Evolutionary conservation across 192 early-diverging fungal genomes (phyloP).

Genomic region (Dissophora ornata): DNA sequence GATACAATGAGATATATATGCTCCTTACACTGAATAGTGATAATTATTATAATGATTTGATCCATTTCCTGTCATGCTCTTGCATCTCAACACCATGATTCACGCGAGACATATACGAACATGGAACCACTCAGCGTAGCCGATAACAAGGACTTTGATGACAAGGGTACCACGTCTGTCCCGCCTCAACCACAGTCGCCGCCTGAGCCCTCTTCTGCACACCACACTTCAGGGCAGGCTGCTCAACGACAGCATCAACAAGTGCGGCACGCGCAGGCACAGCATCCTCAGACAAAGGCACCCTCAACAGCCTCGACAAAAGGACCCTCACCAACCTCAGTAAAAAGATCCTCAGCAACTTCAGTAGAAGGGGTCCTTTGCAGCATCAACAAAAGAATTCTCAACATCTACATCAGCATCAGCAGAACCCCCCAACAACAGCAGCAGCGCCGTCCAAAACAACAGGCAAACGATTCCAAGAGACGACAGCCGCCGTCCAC

Average conservation of each 20-base stretch:
- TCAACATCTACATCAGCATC: not conserved
- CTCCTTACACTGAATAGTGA: no score
- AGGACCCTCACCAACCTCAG: not conserved
- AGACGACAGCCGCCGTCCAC: constrained; percentile 2
- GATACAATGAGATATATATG: constrained; percentile 77
- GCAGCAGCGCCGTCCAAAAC: not conserved
- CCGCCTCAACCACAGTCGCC: constrained; percentile 46
- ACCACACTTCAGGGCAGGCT: constrained; percentile 45
- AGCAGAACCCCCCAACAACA: not conserved
- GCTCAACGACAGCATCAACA: not conserved
- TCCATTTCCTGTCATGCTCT: not conserved
- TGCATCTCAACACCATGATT: constrained; percentile 37
- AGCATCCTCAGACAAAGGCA: constrained; percentile 7
- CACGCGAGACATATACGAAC: constrained; percentile 53
- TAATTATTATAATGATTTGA: no score
- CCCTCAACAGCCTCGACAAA: constrained; percentile 14
- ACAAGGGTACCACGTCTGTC: constrained; percentile 43
- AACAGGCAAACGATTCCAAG: not conserved
- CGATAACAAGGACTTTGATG: constrained; percentile 47
- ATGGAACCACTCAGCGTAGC: constrained; percentile 37
- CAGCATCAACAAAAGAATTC: no score
- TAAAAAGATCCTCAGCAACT: constrained; percentile 22
- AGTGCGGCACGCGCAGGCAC: not conserved
- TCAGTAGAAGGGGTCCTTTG: no score
- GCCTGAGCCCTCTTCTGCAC: constrained; percentile 10